Base-by-base conservation (phyloP, 345 rosid species). In the Heritiera littoralis region DNA sequence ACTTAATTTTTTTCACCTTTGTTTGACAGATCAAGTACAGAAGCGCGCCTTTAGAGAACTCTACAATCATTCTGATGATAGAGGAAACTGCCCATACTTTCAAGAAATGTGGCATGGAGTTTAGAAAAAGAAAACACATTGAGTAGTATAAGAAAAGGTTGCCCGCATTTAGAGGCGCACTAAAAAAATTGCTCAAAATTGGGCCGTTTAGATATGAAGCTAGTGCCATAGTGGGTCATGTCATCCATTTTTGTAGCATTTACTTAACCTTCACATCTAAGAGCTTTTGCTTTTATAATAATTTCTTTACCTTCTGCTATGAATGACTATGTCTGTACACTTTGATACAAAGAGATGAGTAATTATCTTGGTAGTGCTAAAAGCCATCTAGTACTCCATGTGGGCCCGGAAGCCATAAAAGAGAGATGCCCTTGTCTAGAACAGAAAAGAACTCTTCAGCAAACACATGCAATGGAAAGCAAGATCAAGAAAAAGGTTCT, bases 391-490 rank as follows among this genome's bases (percentile, higher is more conserved):
- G 32, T 30, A 77, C 58, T 41, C 46, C 15, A 15, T n/a, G 74
- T 78, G 80, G 85, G 70, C 68, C 79, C 32, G 14, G 45, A 23
- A 77, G 18, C 15, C 32, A 45, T 12, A 14, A 48, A 52, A 51
- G 66, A 66, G 11, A 28, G 63, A 20, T 41, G 65, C 48, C 38
- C 66, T 66, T 45, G 35, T 30, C 81, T 74, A 48, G 3, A 63
- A 63, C 23, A 30, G 76, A 78, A 80, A 72, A 59, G 46, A 70
- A 59, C 64, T 74, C 55, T 45, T 66, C 32, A 75, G 76, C 58
- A 66, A 79, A 72, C 85, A 77, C 87, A 79, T 83, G 87, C 79
- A 51, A 65, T 28, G 79, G 38, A 79, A 84, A 78, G 79, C 81
- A 43, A 64, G 66, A 59, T 51, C n/a, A 49, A 55, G 79, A 60